Percentiles rank a stretch among this genome's conserved stretches.
Evolutionary conservation across 176 grass and related monocot genomes (phyloP).

Genomic region (Echinochloa phyllopogon): DNA sequence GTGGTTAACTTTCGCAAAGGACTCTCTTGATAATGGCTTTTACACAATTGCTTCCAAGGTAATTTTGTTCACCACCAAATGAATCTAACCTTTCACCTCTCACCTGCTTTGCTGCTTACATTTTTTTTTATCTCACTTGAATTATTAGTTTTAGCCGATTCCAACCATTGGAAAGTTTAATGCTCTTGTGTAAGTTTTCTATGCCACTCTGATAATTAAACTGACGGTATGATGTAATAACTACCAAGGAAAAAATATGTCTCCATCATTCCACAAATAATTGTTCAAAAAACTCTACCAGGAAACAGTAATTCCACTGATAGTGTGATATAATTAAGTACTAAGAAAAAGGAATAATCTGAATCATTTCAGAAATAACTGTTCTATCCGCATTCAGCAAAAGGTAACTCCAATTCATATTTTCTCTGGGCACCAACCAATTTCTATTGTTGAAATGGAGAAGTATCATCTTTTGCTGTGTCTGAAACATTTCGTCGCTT

Average conservation of each 20-base stretch:
- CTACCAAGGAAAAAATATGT: neutral
- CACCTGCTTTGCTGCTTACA: neutral
- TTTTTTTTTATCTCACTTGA: neutral
- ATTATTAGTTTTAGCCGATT: neutral
- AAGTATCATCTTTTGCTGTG: neutral
- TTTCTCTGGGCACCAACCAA: neutral
- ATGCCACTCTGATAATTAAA: neutral
- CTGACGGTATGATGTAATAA: neutral
- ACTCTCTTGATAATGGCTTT: constrained; percentile 83
- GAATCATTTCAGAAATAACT: neutral
- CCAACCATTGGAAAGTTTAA: neutral
- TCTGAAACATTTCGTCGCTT: neutral
- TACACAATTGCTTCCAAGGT: constrained; percentile 81
- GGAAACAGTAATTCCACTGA: neutral
- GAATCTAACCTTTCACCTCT: neutral
- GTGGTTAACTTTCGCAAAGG: constrained; percentile 81
- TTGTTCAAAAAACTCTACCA: neutral
- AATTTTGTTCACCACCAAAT: neutral
- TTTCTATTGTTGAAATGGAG: neutral
- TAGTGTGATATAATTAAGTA: neutral
- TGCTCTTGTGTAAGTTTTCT: neutral
- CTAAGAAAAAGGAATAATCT: neutral
- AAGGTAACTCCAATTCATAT: neutral
- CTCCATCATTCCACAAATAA: neutral
- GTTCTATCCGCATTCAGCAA: neutral